Base-by-base conservation (phyloP, 139 green algal species). In the Zygnema cylindricum region DNA sequence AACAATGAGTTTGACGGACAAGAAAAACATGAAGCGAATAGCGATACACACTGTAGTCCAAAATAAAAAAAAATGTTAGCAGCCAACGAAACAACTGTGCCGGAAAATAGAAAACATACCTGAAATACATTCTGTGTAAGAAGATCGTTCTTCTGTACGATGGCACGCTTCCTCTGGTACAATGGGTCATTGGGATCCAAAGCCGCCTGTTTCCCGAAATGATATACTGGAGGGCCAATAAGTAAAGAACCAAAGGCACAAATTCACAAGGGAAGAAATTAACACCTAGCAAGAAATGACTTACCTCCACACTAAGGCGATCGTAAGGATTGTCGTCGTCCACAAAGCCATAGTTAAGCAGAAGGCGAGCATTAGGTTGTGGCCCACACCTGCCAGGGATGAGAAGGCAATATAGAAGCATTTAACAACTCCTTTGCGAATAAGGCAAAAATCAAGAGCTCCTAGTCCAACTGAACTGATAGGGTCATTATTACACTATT, bases 291-390 rank as follows among this genome's bases (percentile, higher is more conserved):
- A 73, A 73, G 57, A 73, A 30, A 25, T n/a, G n/a, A n/a, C 16
- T 91, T 39, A 92, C 88, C 88, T 92, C 32, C 7, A 92, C 77
- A 21, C 54, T 39, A 3, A 92, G 86, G 35, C 89, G 76, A 73
- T 92, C 89, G 57, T 92, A 92, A n/a, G 86, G 86, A 71, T 92
- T 92, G 38, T 92, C 41, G 33, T 92, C 86, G 42, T 92, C 89
- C 77, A 92, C 89, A 55, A 92, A 84, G 42, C 90, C 93, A 43
- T 96, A 95, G 76, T 97, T 97, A 35, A 97, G 82, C 39, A 97
- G 87, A 55, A 98, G 89, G 0, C 92, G 82, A 41, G 43, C 89
- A 93, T 99, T 99, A 79, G 96, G 96, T 93, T 99, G 96, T 2
- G 96, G 96, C 0, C 96, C 96, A 88, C 96, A 99, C 88, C 88